These are phyloP conservation scores for Rhizophagus sp. DNA, from an alignment of 192 early-diverging fungal genomes.

Conservation along the genomic window DNA sequence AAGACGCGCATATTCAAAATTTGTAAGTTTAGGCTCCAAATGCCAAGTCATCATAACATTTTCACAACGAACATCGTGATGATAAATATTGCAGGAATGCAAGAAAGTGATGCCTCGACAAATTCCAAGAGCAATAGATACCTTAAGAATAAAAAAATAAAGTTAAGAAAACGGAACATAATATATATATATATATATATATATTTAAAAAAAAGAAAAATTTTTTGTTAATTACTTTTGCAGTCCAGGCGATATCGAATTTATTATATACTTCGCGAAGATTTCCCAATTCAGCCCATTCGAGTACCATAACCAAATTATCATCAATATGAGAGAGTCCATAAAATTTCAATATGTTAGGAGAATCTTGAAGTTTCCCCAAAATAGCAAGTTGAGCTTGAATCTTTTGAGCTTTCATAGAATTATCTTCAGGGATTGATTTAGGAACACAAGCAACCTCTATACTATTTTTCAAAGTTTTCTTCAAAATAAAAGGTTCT, in stretches of 20 bases:
- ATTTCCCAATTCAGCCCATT: constrained; percentile 26
- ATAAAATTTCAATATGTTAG: constrained; percentile 23
- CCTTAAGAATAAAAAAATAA: background rate
- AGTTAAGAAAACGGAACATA: background rate
- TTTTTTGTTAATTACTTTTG: background rate
- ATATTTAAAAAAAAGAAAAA: background rate
- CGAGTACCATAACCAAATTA: constrained; percentile 8
- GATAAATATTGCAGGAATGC: background rate
- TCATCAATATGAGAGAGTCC: constrained; percentile 13
- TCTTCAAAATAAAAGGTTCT: background rate
- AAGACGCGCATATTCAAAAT: constrained; percentile 14
- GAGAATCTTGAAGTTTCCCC: constrained; percentile 2
- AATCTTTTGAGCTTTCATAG: background rate
- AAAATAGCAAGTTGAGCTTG: constrained; percentile 18
- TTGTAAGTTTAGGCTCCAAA: constrained; percentile 21
- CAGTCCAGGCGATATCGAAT: background rate
- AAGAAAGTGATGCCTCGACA: constrained; percentile 25
- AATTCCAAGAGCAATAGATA: constrained; percentile 9
- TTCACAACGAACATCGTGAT: constrained; percentile 30
- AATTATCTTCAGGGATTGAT: background rate
- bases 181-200: too few species aligned
- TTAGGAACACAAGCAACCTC: constrained; percentile 9
- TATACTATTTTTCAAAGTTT: background rate
- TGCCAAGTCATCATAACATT: constrained; percentile 19
- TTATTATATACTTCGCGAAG: constrained; percentile 1